These are phyloP conservation scores for Panus rudis DNA, from an alignment of 768 basidiomycete species.

Conservation along the genomic window DNA sequence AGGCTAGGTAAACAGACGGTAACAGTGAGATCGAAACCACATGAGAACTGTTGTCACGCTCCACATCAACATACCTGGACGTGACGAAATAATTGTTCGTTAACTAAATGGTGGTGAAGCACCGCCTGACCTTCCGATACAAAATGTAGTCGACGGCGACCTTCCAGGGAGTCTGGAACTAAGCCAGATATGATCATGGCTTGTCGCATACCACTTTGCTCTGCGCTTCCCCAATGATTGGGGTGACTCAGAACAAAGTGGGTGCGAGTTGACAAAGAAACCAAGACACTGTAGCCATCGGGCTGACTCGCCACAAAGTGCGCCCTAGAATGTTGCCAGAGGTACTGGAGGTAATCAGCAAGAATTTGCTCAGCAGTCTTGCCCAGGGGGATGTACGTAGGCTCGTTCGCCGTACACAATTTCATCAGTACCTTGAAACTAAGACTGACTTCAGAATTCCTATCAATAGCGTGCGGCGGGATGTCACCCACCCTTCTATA, in stretches of 20 bases:
- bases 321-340: conserved; percentile 34
- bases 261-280: conserved; percentile 32
- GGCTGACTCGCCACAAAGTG: conserved; percentile 44
- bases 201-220: conserved; percentile 49
- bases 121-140: conserved; percentile 64
- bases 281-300: conserved; percentile 39
- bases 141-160: conserved; percentile 40
- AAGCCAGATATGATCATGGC: conserved; percentile 49
- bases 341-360: conserved; percentile 40
- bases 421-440: too few species aligned
- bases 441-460: too few species aligned
- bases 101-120: conserved; percentile 52
- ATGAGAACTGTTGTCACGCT: too few species aligned
- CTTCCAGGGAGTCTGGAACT: conserved; percentile 32
- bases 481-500: too few species aligned
- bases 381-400: conserved; percentile 32
- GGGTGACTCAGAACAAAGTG: conserved; percentile 55
- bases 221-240: conserved; percentile 58
- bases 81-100: too few species aligned
- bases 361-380: conserved; percentile 38
- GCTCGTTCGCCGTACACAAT: too few species aligned
- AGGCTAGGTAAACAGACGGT: too few species aligned
- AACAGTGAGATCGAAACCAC: too few species aligned
- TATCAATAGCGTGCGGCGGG: too few species aligned
- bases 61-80: too few species aligned